Conservation (phyloP, 2,329 filamentous ascomycete genomes). For the Fusarium lyarnte region DNA sequence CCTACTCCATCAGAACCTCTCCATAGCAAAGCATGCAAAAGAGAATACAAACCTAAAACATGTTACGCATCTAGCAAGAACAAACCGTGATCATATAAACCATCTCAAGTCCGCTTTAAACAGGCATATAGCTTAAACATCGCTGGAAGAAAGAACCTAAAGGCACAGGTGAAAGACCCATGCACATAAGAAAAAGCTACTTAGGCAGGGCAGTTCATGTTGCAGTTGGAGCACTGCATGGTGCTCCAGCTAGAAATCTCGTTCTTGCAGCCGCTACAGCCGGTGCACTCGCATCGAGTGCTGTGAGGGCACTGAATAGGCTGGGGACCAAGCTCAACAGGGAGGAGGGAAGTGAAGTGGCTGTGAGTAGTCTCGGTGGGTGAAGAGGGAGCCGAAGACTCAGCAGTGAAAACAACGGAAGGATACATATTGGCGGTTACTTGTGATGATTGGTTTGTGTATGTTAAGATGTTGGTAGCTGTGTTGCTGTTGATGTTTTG, state of each 20-base stretch:
- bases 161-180: background rate
- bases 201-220: background rate
- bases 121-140: background rate
- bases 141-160: background rate
- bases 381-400: background rate
- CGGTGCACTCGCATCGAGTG: background rate
- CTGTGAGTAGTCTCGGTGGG: background rate
- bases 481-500: background rate
- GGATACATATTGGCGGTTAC: background rate
- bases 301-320: background rate
- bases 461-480: background rate
- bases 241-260: background rate
- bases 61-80: too few relatives aligned
- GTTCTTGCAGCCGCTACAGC: background rate
- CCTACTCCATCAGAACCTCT: background rate
- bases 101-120: background rate
- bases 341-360: background rate
- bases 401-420: background rate
- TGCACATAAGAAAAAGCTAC: background rate
- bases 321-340: background rate
- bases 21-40: background rate
- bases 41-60: accelerated
- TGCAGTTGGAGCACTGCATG: background rate
- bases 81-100: background rate
- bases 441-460: background rate